Evolutionary conservation across 768 basidiomycete genomes (phyloP), one percentile per base, ranked within the genome.

Genomic region (Lactifluus subvellereus): DNA sequence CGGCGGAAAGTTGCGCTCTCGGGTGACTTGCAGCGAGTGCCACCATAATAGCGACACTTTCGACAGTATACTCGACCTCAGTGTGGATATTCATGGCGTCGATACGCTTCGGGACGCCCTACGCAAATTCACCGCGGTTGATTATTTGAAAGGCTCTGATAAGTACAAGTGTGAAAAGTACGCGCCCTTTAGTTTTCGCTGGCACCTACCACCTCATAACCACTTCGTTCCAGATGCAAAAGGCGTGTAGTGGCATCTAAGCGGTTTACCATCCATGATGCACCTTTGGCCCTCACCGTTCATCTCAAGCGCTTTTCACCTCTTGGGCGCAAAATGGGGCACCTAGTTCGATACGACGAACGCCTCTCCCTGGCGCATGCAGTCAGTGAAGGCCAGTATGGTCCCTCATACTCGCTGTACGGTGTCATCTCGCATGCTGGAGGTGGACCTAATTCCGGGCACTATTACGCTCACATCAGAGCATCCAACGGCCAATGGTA

Each of bases 91-190:
- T 61, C 79, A 83, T 63, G 84, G 82, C 59, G 78, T 80, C 37
- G 73, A 78, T 37, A 79, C 78, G 4, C 69, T 98, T 55, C 84
- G 79, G 72, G 85, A 88, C 4, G 93, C 91, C 2, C 74, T 96
- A 60, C 80, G 81, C 40, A 88, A 86, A 70, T 97, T 97, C 69
- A 84, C 90, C 42, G 86, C 84, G 8, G 77, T 89, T 52, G 97
- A 99, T 71, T 78, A 82, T 65, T 74, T 99, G 65, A 90, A 85
- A 65, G 97, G 96, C 0, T 84, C 86, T 6, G 93, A 99, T 79
- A 95, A 95, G 76, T 99, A 99, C 75, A 93, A 95, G 72, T 99
- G 97, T 74, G 97, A 99, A 76, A 98, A 93, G 94, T 97, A 72
- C 69, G 90, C 80, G 42, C 37, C 14, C 54, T 7, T 7, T 57